phyloP scores from a whole-genome alignment of 2,329 filamentous ascomycete species.

The Westerdykella sp. region DNA sequence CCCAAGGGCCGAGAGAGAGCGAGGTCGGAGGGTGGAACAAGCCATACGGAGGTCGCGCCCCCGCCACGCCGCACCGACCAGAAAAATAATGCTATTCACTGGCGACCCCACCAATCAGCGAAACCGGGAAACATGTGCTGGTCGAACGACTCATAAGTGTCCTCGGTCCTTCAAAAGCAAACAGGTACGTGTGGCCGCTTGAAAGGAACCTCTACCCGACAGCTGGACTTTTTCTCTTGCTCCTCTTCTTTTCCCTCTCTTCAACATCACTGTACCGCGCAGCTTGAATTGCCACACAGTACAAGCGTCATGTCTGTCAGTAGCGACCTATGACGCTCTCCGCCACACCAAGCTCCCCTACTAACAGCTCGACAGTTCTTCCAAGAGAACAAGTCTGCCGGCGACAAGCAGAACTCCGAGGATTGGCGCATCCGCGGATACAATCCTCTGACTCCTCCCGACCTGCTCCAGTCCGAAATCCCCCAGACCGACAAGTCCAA shows the following conservation, averaged over 20 bases:
- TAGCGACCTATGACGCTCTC: constrained; percentile 2
- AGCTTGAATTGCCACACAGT: neutral
- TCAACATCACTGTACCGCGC: neutral
- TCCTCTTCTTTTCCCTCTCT: neutral
- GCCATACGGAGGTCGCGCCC: too few relatives aligned
- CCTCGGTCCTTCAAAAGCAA: constrained; percentile 7
- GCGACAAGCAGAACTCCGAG: constrained; percentile 45
- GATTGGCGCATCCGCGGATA: constrained; percentile 65
- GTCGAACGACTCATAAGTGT: constrained; percentile 24
- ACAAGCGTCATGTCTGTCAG: constrained; percentile 19
- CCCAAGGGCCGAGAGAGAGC: too few relatives aligned
- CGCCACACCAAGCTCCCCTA: constrained; percentile 7
- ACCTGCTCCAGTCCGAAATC: constrained; percentile 93
- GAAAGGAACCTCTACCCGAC: too few relatives aligned
- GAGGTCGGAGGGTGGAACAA: too few relatives aligned
- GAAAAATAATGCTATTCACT: constrained; percentile 9
- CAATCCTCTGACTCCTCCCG: constrained; percentile 87
- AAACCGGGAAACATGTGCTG: constrained; percentile 12
- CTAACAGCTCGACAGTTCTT: constrained; percentile 40
- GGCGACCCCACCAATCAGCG: constrained; percentile 16
- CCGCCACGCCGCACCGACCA: neutral
- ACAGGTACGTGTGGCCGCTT: neutral
- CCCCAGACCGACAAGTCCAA: constrained; percentile 48
- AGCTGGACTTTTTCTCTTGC: neutral
- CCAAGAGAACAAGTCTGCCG: constrained; percentile 46